A percentile compares a stretch with the other conserved stretches of the same genome.
Evolutionary conservation across 2,329 filamentous ascomycete genomes (phyloP).

Genomic region (Diaporthe sp.): DNA sequence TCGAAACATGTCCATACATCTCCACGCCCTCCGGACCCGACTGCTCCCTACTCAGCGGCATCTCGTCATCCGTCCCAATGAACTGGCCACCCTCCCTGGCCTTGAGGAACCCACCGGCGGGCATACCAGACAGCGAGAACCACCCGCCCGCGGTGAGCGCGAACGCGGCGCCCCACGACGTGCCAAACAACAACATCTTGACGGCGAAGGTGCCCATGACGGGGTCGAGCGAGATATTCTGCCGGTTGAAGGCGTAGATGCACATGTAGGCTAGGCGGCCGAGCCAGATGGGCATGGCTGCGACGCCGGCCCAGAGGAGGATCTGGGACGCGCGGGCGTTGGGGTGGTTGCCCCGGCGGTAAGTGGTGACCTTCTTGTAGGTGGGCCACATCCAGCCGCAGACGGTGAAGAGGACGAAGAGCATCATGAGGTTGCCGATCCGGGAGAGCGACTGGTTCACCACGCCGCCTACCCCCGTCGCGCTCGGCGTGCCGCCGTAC

Average conservation of each 20-base stretch:
- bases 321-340: conserved; percentile 39
- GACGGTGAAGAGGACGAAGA: conserved; percentile 42
- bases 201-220: conserved; percentile 43
- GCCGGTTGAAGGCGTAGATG: conserved; percentile 42
- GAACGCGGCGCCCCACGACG: conserved; percentile 37
- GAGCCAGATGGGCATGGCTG: conserved; percentile 43
- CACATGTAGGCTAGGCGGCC: conserved; percentile 42
- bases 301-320: conserved; percentile 39
- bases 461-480: conserved; percentile 37
- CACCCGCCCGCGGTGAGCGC: conserved; percentile 39
- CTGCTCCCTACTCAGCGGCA: background rate
- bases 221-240: conserved; percentile 40
- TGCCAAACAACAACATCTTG: conserved; percentile 42
- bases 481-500: conserved; percentile 41
- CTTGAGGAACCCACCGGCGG: background rate
- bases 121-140: background rate
- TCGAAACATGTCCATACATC: background rate
- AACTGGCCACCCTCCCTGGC: background rate
- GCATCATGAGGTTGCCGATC: conserved; percentile 43
- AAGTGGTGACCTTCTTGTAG: conserved; percentile 33
- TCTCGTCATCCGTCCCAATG: background rate
- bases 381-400: conserved; percentile 44
- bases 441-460: conserved; percentile 38
- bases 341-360: conserved; percentile 27
- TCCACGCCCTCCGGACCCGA: background rate